A percentile compares a stretch with the other conserved stretches of the same genome.
Evolutionary conservation across 2,329 filamentous ascomycete genomes (phyloP).

Genomic region (Thielaviopsis cerberus): DNA sequence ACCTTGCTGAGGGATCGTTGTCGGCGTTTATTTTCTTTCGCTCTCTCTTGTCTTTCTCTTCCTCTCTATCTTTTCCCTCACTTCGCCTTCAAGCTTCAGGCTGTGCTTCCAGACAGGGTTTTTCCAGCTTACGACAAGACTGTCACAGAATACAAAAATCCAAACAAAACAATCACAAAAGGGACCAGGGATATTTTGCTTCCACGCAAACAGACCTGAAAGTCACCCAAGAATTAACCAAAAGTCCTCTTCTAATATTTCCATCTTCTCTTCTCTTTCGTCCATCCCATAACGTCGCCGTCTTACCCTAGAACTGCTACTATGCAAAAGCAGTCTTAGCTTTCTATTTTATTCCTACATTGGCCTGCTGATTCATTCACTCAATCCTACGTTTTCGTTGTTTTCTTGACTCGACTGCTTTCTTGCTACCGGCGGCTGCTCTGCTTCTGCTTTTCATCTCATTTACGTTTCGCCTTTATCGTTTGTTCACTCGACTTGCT

Average conservation of each 20-base stretch:
- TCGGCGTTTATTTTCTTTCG: neutral
- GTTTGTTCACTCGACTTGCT: neutral
- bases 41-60: neutral
- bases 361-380: neutral
- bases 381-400: neutral
- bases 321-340: neutral
- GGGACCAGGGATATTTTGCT: too few species aligned
- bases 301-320: neutral
- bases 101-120: neutral
- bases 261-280: neutral
- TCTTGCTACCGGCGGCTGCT: neutral
- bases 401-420: neutral
- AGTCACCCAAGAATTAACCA: too few species aligned
- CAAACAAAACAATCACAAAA: neutral
- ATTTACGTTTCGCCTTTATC: neutral
- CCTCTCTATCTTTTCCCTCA: neutral
- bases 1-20: neutral
- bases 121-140: neutral
- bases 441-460: neutral
- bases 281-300: neutral
- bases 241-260: neutral
- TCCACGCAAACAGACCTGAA: too few species aligned
- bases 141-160: neutral
- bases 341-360: neutral
- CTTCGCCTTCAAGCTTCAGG: too few species aligned